These are phyloP conservation scores for Neolecta irregularis DNA, from an alignment of 1,139 yeast species.

Conservation along the genomic window DNA sequence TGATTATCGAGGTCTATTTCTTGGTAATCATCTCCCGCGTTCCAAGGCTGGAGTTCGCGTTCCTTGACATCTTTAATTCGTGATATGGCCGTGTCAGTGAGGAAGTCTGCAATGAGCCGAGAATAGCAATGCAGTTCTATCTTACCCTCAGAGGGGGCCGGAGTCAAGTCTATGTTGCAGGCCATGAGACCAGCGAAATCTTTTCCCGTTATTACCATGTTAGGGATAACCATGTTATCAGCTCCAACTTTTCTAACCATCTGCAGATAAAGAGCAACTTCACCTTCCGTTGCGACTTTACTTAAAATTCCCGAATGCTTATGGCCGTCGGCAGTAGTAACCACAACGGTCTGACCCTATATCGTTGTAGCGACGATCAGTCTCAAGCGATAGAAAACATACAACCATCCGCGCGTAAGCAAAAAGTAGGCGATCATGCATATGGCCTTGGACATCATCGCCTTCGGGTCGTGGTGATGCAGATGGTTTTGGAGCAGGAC, in stretches of 20 bases:
- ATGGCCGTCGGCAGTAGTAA: constrained; percentile 1
- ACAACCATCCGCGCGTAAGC: constrained; percentile 40
- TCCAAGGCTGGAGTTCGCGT: constrained; percentile 74
- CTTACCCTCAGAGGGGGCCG: constrained; percentile 1
- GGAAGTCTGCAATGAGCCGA: constrained; percentile 30
- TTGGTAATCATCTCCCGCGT: constrained; percentile 52
- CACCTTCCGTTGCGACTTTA: background rate
- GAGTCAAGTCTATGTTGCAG: background rate
- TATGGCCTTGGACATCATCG: constrained; percentile 18
- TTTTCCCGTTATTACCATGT: background rate
- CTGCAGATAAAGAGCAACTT: constrained; percentile 3
- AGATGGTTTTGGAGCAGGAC: no score
- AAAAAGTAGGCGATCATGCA: constrained; percentile 36
- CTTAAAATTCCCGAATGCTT: constrained; percentile 1
- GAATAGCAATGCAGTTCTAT: background rate
- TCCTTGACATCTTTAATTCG: constrained; percentile 30
- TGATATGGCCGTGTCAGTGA: constrained; percentile 76
- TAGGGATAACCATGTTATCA: background rate
- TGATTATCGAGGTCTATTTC: no score
- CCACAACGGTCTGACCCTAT: background rate
- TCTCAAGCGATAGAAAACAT: constrained; percentile 15
- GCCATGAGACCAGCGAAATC: background rate
- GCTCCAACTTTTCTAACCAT: background rate
- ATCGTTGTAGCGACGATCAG: background rate
- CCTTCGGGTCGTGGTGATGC: constrained; percentile 13